These are phyloP conservation scores for Xylaria sp. DNA, from an alignment of 2,329 filamentous ascomycete genomes.

Conservation along the genomic window DNA sequence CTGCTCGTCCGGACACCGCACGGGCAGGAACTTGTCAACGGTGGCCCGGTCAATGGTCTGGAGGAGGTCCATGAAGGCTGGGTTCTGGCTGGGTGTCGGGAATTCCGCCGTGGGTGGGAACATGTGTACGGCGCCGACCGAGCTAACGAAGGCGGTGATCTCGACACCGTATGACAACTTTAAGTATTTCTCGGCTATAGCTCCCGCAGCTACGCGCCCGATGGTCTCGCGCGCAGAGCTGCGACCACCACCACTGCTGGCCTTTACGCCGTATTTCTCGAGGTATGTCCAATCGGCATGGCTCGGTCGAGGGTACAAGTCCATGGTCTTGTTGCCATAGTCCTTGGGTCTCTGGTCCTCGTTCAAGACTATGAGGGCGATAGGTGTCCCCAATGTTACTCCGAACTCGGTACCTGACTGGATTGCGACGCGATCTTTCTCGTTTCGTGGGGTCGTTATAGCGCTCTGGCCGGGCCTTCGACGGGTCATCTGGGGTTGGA, in stretches of 20 bases:
- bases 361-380: conserved; percentile 87
- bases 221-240: conserved; percentile 33
- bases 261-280: conserved; percentile 62
- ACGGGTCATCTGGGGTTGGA: conserved; percentile 94
- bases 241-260: conserved; percentile 65
- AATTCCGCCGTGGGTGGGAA: conserved; percentile 29
- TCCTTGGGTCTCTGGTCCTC: conserved; percentile 93
- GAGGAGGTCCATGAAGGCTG: conserved; percentile 68
- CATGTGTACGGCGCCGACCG: conserved; percentile 27
- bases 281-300: conserved; percentile 87
- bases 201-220: conserved; percentile 32
- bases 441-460: conserved; percentile 90
- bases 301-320: conserved; percentile 87
- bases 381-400: conserved; percentile 88
- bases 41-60: conserved; percentile 76
- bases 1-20: conserved; percentile 79
- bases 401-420: conserved; percentile 94
- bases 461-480: conserved; percentile 88
- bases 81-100: conserved; percentile 34
- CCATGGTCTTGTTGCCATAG: conserved; percentile 90
- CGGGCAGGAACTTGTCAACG: conserved; percentile 86
- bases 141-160: conserved; percentile 26
- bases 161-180: conserved; percentile 31
- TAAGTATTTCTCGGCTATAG: conserved; percentile 29
- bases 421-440: conserved; percentile 91